Base-by-base conservation (phyloP, 1,139 yeast species). In the Blastobotrys serpentis region DNA sequence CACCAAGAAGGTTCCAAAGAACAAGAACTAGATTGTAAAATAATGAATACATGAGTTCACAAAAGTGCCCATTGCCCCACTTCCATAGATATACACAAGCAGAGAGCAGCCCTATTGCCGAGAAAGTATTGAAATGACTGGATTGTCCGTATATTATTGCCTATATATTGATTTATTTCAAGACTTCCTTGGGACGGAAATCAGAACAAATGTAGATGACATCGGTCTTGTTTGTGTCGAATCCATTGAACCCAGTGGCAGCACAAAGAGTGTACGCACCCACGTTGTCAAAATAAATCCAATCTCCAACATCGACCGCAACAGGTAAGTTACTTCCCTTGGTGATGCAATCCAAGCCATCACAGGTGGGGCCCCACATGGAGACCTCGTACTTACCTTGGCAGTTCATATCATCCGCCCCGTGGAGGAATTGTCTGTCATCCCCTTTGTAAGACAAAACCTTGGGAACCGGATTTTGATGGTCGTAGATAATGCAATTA, bases 331-430 rank as follows among this genome's bases (percentile, higher is more conserved):
- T 59, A 51, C 79, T 71, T 37, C 72, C 74, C 46, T 74, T 68
- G 22, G 86, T 69, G 51, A 92, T 81, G 66, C 96, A 86, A 67
- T 92, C 98, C 56, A 92, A 75, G 3, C 98, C 97, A 68, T 92
- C 98, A 70, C 98, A 92, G 18, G 98, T 92, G 43, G 98, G 98
- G 6, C 98, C 98, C 98, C 98, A 92, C 52, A 92, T 77, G 17
- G 96, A 63, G 74, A 87, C 58, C 48, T 66, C 68, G 52, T 56
- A 56, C 41, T 42, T 49, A 21, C 53, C 56, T 23, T 42, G 44
- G 38, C 56, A 52, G 33, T 49, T 57, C 18, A 44, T 47, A 36
- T 52, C 53, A 11, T 51, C 50, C 11, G 49, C 52, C 5, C 50
- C 52, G 32, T 44, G 32, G 45, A 49, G 34, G 44, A 51, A 38